phyloP scores from a whole-genome alignment of 495 filamentous ascomycete species.

The Tuber magnatum region DNA sequence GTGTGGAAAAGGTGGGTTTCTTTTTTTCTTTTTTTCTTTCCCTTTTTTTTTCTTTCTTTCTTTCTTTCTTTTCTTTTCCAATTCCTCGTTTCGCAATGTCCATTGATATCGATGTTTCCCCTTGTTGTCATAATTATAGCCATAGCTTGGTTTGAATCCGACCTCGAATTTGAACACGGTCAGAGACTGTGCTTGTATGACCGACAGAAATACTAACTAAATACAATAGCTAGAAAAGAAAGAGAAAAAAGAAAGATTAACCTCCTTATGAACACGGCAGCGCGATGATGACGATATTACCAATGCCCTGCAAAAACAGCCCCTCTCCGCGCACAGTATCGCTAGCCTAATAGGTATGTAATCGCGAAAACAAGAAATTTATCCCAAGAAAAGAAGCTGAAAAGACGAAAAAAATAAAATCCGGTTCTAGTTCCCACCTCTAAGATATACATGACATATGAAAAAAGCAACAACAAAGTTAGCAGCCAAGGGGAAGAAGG shows the following conservation, averaged over 20 bases:
- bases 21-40: constrained; percentile 12
- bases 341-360: not conserved
- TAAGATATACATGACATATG: not conserved
- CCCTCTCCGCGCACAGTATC: not conserved
- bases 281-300: not conserved
- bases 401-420: not conserved
- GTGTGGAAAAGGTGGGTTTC: not conserved
- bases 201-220: not conserved
- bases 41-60: constrained; percentile 7
- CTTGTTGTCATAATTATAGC: not conserved
- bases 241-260: not conserved
- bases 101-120: not conserved
- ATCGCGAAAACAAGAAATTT: not conserved
- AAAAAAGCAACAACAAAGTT: not conserved
- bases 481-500: not conserved
- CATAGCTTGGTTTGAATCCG: not conserved
- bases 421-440: not conserved
- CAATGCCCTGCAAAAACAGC: not conserved
- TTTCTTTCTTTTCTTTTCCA: constrained; percentile 12
- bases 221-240: not conserved
- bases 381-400: not conserved
- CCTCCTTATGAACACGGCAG: not conserved
- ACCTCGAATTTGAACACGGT: not conserved
- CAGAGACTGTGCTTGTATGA: not conserved
- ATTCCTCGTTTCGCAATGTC: constrained; percentile 3